Evolutionary conservation across 345 rosid genomes (phyloP).

Genomic region (Rhodomyrtus tomentosa): DNA sequence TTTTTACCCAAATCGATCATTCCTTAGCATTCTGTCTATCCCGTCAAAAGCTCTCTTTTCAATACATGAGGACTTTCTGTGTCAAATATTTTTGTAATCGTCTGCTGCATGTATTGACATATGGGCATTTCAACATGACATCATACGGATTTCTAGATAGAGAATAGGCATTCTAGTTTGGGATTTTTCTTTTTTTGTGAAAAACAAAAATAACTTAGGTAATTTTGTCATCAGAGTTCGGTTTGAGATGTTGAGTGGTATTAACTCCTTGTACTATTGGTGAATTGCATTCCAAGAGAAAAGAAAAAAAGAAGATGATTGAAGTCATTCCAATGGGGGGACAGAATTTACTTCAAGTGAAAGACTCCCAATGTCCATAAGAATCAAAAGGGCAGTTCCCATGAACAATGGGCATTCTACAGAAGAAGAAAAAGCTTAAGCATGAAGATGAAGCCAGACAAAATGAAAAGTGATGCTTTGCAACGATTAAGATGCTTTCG

Average conservation of each 20-base stretch:
- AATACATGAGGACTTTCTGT: not conserved
- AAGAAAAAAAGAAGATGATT: too few species aligned
- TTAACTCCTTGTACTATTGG: too few species aligned
- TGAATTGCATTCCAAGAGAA: not conserved
- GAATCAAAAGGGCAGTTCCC: not conserved
- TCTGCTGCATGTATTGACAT: accelerated
- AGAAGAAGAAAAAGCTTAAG: not conserved
- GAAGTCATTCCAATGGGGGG: not conserved
- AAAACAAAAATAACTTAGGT: not conserved
- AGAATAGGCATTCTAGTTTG: too few species aligned
- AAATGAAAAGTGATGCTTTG: not conserved
- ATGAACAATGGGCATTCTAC: not conserved
- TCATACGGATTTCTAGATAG: accelerated
- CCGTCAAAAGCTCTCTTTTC: accelerated
- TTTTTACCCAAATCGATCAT: not conserved
- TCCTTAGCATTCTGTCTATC: not conserved
- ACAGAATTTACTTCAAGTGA: not conserved
- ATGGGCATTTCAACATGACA: not conserved
- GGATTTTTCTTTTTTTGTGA: not conserved
- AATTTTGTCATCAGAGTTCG: not conserved
- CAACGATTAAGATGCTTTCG: not conserved
- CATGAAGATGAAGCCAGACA: not conserved
- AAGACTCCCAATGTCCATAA: not conserved
- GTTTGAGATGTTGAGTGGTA: not conserved
- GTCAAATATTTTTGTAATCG: accelerated